Evolutionary conservation across 768 basidiomycete species (phyloP), one percentile per base, ranked within the genome.

Genomic region (Mycena polygramma): DNA sequence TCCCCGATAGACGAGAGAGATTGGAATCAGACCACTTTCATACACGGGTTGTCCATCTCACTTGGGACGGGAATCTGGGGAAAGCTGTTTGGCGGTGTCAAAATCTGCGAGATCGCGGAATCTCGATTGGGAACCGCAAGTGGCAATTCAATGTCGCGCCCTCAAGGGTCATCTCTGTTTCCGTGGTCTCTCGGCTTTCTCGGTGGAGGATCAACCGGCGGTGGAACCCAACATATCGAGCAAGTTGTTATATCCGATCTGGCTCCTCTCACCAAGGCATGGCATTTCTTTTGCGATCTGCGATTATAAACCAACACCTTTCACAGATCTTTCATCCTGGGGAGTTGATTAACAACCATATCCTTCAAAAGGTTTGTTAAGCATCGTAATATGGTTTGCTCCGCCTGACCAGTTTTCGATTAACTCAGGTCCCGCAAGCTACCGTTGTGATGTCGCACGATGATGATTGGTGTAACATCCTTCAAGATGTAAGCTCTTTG

Each of bases 21-120:
- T 36, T 39, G n/a, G 14, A 65, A 65, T 52, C 63, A 65, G n/a
- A 57, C 63, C 11, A 36, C 36, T 15, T 65, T 65, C 54, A 49
- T 65, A n/a, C 63, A 65, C 37, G 63, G 63, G 13, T 15, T 65
- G 14, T 46, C 63, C 4, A 46, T 65, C 26, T 64, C 63, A 5
- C 52, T 64, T 14, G 61, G 48, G 0, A 64, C 22, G 5, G 52
- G 55, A 17, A 66, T 66, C 10, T 66, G 55, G 55, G 57, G 35
- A 26, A 51, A 20, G 24, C 39, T 58, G 35, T 57, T 58, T 17
- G 64, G 22, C 15, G 8, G 22, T 8, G 64, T 57, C 7, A 26
- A 55, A 46, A 64, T 64, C 52, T 17, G 43, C 30, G 35, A 26
- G 22, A 48, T 66, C 26, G 37, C 8, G n/a, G 41, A 48, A 17